Percentiles rank a stretch among this genome's conserved stretches.
Evolutionary conservation across 2,329 filamentous ascomycete genomes (phyloP).

Genomic region (Xylariales sp.): DNA sequence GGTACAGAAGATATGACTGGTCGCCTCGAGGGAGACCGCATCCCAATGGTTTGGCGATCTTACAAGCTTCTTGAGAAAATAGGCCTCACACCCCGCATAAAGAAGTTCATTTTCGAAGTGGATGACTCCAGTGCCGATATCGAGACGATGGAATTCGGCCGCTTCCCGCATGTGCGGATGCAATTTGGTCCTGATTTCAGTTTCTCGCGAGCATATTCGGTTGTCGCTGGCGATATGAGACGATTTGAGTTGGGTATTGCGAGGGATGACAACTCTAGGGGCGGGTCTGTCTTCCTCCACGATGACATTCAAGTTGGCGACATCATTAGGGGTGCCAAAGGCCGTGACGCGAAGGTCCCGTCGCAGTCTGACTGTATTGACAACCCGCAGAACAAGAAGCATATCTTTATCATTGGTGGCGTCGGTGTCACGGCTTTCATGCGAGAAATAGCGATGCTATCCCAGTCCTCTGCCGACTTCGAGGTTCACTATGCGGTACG

Average conservation of each 20-base stretch:
- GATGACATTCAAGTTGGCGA: slow-evolving; percentile 45
- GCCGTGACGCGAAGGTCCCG: slow-evolving; percentile 11
- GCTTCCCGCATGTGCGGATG: slow-evolving; percentile 52
- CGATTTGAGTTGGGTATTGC: slow-evolving; percentile 56
- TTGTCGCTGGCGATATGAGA: slow-evolving; percentile 47
- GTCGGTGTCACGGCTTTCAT: slow-evolving; percentile 27
- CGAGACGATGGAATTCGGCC: slow-evolving; percentile 26
- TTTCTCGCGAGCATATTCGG: slow-evolving; percentile 50
- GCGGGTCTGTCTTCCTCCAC: slow-evolving; percentile 57
- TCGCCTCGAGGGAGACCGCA: slow-evolving; percentile 17
- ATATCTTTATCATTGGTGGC: slow-evolving; percentile 26
- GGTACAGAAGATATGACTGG: slow-evolving; percentile 29
- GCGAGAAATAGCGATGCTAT: slow-evolving; percentile 18
- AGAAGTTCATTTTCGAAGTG: slow-evolving; percentile 46
- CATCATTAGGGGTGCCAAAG: slow-evolving; percentile 37
- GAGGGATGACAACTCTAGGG: slow-evolving; percentile 48
- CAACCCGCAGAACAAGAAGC: slow-evolving; percentile 14
- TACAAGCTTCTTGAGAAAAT: slow-evolving; percentile 46
- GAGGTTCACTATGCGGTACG: slow-evolving; percentile 27
- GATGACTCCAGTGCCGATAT: slow-evolving; percentile 29
- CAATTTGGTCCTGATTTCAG: slow-evolving; percentile 51
- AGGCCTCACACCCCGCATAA: slow-evolving; percentile 43
- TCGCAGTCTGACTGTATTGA: slow-evolving; percentile 1
- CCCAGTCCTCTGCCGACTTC: slow-evolving; percentile 12
- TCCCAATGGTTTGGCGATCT: slow-evolving; percentile 34